phyloP scores from a whole-genome alignment of 371 early-diverging fungal species.

The Apophysomyces ossiformis region DNA sequence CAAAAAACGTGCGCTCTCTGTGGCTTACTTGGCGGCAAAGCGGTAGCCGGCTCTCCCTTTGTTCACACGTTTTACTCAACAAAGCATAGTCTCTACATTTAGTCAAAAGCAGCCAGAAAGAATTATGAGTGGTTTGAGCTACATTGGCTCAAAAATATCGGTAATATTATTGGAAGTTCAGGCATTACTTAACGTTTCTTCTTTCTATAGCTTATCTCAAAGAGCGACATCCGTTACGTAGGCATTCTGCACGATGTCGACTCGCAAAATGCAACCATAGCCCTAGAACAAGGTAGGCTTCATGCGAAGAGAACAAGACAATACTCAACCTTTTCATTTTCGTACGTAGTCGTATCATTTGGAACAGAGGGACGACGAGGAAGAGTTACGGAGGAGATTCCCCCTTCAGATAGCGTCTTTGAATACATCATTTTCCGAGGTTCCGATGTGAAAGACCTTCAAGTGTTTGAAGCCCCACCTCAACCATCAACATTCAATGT shows the following conservation, averaged over 20 bases:
- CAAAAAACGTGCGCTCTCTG: no score
- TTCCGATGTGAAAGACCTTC: constrained; percentile 89
- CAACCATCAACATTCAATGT: constrained; percentile 1
- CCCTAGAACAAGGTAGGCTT: constrained; percentile 74
- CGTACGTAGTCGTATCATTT: constrained; percentile 63
- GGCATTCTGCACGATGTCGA: constrained; percentile 84
- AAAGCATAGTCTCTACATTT: not conserved
- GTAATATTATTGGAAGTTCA: not conserved
- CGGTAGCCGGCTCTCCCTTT: not conserved
- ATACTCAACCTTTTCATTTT: not conserved
- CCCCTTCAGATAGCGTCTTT: constrained; percentile 75
- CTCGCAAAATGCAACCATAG: constrained; percentile 77
- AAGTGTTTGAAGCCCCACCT: constrained; percentile 73
- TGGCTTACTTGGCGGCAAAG: no score
- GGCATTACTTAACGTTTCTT: not conserved
- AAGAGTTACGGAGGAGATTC: constrained; percentile 73
- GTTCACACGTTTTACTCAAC: constrained; percentile 6
- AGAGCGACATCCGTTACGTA: constrained; percentile 82
- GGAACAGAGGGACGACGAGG: constrained; percentile 80
- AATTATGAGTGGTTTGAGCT: constrained; percentile 25
- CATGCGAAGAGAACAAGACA: not conserved
- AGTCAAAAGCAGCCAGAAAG: not conserved
- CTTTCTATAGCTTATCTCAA: constrained; percentile 23
- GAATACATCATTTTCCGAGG: constrained; percentile 87
- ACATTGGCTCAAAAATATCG: constrained; percentile 31